These are phyloP conservation scores for Flammula alnicola DNA, from an alignment of 1,284 basidiomycete genomes.

Conservation along the genomic window DNA sequence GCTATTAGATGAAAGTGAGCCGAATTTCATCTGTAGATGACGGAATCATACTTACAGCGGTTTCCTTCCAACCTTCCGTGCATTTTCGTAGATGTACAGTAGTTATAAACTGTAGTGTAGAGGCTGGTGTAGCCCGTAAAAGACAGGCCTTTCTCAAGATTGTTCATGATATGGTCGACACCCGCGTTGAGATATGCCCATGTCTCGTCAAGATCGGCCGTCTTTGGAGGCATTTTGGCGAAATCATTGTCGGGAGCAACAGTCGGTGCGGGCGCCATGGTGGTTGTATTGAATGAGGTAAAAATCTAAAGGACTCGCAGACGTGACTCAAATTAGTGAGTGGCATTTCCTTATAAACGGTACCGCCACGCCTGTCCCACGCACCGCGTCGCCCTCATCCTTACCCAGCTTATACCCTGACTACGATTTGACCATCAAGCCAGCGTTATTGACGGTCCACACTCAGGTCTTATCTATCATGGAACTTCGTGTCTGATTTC, in stretches of 20 bases:
- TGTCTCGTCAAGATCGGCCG: conserved; percentile 80
- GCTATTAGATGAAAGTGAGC: conserved; percentile 45
- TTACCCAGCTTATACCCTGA: conserved; percentile 8
- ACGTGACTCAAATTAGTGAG: conserved; percentile 28
- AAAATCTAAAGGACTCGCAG: conserved; percentile 15
- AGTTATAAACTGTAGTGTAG: conserved; percentile 96
- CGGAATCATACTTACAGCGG: conserved; percentile 52
- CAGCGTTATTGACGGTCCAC: too few relatives aligned
- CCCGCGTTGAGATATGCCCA: conserved; percentile 91
- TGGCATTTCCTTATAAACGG: conserved; percentile 24
- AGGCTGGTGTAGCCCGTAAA: conserved; percentile 93
- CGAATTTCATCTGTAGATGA: neutral
- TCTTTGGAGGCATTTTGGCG: conserved; percentile 61
- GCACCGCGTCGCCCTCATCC: conserved; percentile 20
- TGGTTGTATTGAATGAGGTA: conserved; percentile 22
- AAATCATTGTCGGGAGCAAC: conserved; percentile 32
- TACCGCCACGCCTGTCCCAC: conserved; percentile 34
- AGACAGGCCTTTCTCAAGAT: conserved; percentile 86
- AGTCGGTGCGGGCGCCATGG: conserved; percentile 26
- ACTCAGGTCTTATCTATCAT: too few relatives aligned
- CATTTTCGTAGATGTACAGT: conserved; percentile 92
- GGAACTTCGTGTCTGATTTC: too few relatives aligned
- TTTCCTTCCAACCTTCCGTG: conserved; percentile 65
- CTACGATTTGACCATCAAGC: conserved; percentile 5
- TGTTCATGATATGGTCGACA: conserved; percentile 93